Base-by-base conservation (phyloP, 169 alveolate species). In the Eimeria sp. region DNA sequence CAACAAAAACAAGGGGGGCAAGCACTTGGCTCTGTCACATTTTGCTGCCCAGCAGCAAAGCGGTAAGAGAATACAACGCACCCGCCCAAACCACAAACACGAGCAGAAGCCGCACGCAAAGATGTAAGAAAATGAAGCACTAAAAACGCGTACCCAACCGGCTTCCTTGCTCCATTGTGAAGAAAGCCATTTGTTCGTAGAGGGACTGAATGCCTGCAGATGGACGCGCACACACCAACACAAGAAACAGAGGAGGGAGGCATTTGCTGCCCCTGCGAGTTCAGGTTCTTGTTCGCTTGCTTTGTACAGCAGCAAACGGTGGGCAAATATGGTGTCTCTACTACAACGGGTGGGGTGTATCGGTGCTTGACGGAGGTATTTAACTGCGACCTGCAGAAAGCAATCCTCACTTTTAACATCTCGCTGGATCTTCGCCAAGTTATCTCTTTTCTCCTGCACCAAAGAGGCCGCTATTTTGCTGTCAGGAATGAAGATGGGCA, bases 141-240 rank as follows among this genome's bases (percentile, higher is more conserved):
- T 34, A 7, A 40, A 4, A 76, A 45, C 30, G 73, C 90, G 30
- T 27, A 88, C 95, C 95, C 10, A 88, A 43, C 30, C 95, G 47
- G 30, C 18, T 45, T 49, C 82, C 86, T 67, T 88, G 95, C 14
- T 43, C 86, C n/a, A 43, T 86, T 51, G 82, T 67, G 72, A 65
- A 88, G 73, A 67, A 67, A 34, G 95, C 83, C 75, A 88, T 72
- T 49, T 88, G 95, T 45, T 88, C 87, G 73, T 88, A 88, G 2
- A 88, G 86, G 9, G 95, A 88, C 72, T 88, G 95, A 34, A 88
- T 88, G 95, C 95, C 95, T 88, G 86, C 20, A 45, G 11, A 49
- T 3, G 34, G 2, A 9, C 30, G 18, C 16, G 9, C 40, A 11
- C 16, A 30, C 40, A 11, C 22, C 57, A 45, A 43, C 61, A 5